phyloP scores from a whole-genome alignment of 257 asterid species.

The Nyctanthes arbortristis region DNA sequence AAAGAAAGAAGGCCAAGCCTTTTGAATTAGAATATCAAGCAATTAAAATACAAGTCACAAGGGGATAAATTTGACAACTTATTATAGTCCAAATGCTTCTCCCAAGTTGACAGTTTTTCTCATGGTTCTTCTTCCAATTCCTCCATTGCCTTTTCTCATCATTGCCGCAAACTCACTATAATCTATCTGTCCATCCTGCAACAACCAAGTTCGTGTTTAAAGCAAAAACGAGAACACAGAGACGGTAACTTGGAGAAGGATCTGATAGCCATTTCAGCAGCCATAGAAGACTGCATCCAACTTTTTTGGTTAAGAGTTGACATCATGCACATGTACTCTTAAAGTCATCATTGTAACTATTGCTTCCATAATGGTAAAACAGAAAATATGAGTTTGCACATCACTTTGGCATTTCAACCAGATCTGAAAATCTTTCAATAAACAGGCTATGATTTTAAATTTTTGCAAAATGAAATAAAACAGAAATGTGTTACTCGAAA shows the following conservation, averaged over 20 bases:
- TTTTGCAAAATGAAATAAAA: too few species aligned
- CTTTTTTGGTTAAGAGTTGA: not conserved
- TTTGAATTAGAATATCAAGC: not conserved
- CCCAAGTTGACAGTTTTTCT: conserved; percentile 58
- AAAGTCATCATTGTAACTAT: not conserved
- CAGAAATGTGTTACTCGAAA: too few species aligned
- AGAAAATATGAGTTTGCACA: too few species aligned
- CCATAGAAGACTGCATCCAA: not conserved
- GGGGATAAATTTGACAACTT: not conserved
- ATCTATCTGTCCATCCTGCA: conserved; percentile 66
- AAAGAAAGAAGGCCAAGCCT: not conserved
- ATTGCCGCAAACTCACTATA: conserved; percentile 59
- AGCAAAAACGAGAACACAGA: not conserved
- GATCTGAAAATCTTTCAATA: too few species aligned
- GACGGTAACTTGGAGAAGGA: not conserved
- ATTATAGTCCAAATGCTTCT: conserved; percentile 49
- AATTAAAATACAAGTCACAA: not conserved
- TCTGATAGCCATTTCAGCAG: not conserved
- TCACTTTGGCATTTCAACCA: too few species aligned
- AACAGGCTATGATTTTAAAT: too few species aligned
- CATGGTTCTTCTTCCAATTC: conserved; percentile 61
- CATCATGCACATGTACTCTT: not conserved
- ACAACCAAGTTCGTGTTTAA: not conserved
- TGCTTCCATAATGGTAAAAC: not conserved
- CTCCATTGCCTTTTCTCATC: conserved; percentile 67